Evolutionary conservation across 106 monocot species (phyloP).

Genomic region (Chionographis japonica): DNA sequence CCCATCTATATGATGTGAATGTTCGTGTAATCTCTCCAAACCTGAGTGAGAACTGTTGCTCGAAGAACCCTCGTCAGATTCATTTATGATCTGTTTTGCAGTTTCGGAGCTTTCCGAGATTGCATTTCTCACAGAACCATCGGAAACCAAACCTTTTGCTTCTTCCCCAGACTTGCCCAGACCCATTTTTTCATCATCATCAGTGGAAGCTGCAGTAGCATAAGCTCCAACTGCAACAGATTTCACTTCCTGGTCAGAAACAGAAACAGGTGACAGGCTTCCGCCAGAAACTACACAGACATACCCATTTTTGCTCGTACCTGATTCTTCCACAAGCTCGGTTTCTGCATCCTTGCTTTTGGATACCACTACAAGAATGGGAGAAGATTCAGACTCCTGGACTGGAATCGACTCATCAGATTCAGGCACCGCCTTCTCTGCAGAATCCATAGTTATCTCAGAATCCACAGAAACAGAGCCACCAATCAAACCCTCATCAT

Average conservation of each 20-base stretch:
- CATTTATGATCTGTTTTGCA: constrained; percentile 13
- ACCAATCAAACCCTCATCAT: not conserved
- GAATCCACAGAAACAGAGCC: not conserved
- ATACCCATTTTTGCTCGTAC: no score
- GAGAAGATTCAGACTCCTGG: no score
- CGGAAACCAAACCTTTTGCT: constrained; percentile 7
- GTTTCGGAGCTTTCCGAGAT: constrained; percentile 16
- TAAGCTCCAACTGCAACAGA: not conserved
- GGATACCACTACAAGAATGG: no score
- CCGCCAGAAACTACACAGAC: no score
- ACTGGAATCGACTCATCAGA: no score
- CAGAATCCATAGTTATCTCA: not conserved
- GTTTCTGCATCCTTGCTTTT: no score
- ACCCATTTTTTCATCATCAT: constrained; percentile 9
- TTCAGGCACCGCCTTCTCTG: not conserved
- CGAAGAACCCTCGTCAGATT: constrained; percentile 10
- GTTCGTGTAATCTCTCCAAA: constrained; percentile 1
- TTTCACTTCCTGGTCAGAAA: not conserved
- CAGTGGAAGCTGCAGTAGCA: not conserved
- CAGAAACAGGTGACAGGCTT: not conserved
- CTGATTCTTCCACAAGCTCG: no score
- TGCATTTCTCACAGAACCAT: constrained; percentile 11
- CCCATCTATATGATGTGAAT: constrained; percentile 18
- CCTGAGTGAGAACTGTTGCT: not conserved
- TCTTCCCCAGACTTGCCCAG: constrained; percentile 3